Percentiles rank a stretch among this genome's conserved stretches.
phyloP scores from a whole-genome alignment of 768 basidiomycete species.

The Cystofilobasidium macerans region DNA sequence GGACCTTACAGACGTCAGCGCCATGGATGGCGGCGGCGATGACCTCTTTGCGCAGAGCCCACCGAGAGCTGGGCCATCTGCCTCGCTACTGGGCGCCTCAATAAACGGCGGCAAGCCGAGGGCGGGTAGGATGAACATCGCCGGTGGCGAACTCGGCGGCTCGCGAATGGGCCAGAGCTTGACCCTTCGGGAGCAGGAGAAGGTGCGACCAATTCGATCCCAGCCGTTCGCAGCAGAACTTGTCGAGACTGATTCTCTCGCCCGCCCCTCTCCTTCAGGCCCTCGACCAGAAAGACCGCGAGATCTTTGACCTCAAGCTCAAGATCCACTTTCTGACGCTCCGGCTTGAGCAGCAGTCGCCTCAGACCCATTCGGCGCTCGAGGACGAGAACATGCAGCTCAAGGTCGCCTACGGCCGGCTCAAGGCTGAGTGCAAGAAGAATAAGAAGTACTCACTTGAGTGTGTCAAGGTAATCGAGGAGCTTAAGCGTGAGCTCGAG shows the following conservation, averaged over 20 bases:
- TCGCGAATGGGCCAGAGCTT: slow-evolving; percentile 38
- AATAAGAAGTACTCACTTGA: slow-evolving; percentile 78
- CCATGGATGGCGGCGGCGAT: slow-evolving; percentile 1
- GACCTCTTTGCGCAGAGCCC: slow-evolving; percentile 21
- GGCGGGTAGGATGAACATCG: slow-evolving; percentile 9
- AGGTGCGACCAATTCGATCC: slow-evolving; percentile 45
- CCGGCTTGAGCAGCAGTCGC: slow-evolving; percentile 73
- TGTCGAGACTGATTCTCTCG: neutral
- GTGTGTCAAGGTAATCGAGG: slow-evolving; percentile 38
- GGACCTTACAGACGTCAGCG: neutral
- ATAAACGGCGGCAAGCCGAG: neutral
- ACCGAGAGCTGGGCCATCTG: neutral
- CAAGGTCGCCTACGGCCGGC: slow-evolving; percentile 82
- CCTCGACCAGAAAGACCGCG: slow-evolving; percentile 88
- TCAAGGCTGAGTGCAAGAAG: slow-evolving; percentile 82
- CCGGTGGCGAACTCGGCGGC: slow-evolving; percentile 6
- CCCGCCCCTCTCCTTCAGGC: slow-evolving; percentile 46
- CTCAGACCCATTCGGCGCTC: slow-evolving; percentile 82
- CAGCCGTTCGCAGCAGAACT: neutral
- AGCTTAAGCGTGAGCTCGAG: slow-evolving; percentile 48
- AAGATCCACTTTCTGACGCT: slow-evolving; percentile 93
- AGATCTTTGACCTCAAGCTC: slow-evolving; percentile 92
- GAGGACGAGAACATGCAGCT: slow-evolving; percentile 86
- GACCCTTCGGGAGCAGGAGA: slow-evolving; percentile 90
- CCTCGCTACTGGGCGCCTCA: neutral